Evolutionary conservation across 1,284 basidiomycete species (phyloP).

Genomic region (Farysia itapuensis): DNA sequence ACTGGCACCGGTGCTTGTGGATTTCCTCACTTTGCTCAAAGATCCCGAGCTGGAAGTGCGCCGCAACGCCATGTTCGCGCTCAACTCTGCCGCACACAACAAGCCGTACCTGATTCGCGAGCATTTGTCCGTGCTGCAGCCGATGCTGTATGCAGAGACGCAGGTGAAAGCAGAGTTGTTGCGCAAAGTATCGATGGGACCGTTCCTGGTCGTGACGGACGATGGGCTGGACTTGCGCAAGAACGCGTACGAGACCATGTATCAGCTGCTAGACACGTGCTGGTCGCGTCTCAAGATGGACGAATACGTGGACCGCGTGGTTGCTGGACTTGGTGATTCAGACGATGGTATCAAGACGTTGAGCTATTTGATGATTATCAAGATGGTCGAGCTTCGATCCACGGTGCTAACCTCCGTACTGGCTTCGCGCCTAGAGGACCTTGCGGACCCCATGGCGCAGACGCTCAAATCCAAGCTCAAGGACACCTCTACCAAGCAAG

Average conservation of each 20-base stretch:
- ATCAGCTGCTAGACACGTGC: constrained; percentile 89
- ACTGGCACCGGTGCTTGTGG: constrained; percentile 79
- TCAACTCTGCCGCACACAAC: constrained; percentile 91
- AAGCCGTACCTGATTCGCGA: constrained; percentile 89
- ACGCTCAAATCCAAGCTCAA: constrained; percentile 72
- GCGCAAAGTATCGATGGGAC: constrained; percentile 89
- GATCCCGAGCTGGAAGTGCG: constrained; percentile 68
- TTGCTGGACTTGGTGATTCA: constrained; percentile 76
- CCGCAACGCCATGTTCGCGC: constrained; percentile 65
- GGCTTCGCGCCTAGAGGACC: constrained; percentile 85
- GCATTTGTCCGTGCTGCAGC: constrained; percentile 75
- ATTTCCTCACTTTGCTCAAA: constrained; percentile 83
- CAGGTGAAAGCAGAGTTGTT: constrained; percentile 68
- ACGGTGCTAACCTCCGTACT: constrained; percentile 66
- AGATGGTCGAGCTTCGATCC: constrained; percentile 72
- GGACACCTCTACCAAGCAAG: constrained; percentile 90
- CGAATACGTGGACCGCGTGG: constrained; percentile 78
- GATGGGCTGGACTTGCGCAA: constrained; percentile 83
- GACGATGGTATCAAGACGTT: constrained; percentile 97
- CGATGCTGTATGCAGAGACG: constrained; percentile 79
- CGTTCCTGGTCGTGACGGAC: constrained; percentile 93
- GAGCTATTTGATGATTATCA: constrained; percentile 90
- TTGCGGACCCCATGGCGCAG: constrained; percentile 76
- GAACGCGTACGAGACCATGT: constrained; percentile 96
- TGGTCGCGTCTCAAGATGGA: constrained; percentile 80